Conservation (phyloP, 2,329 filamentous ascomycete species). For the Fusarium sp. region DNA sequence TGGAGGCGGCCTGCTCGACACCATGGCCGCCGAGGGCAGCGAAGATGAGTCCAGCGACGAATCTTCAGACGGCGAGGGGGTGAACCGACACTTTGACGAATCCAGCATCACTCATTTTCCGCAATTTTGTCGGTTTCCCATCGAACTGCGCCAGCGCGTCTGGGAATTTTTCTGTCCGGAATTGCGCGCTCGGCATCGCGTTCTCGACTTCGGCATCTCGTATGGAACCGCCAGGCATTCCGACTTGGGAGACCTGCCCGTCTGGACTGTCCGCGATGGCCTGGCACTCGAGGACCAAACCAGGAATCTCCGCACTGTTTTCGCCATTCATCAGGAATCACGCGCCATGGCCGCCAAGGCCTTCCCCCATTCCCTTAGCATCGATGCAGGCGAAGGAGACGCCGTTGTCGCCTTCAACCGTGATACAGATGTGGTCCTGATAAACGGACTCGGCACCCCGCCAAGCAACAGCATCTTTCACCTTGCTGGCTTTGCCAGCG, state of each 20-base stretch:
- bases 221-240: slow-evolving; percentile 26
- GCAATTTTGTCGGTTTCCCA: slow-evolving; percentile 49
- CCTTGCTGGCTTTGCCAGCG: slow-evolving; percentile 49
- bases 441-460: slow-evolving; percentile 34
- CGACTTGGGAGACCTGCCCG: background rate
- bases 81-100: background rate
- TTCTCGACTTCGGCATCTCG: slow-evolving; percentile 48
- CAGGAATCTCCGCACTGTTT: slow-evolving; percentile 47
- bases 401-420: slow-evolving; percentile 51
- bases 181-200: slow-evolving; percentile 44
- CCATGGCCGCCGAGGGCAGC: slow-evolving; percentile 45
- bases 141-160: slow-evolving; percentile 51
- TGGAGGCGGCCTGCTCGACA: slow-evolving; percentile 43
- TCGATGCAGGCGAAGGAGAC: slow-evolving; percentile 46
- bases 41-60: slow-evolving; percentile 40
- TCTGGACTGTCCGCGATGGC: slow-evolving; percentile 44
- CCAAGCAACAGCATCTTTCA: slow-evolving; percentile 30
- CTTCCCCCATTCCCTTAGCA: slow-evolving; percentile 53
- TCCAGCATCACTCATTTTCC: slow-evolving; percentile 35
- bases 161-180: slow-evolving; percentile 55
- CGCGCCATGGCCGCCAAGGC: slow-evolving; percentile 51
- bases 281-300: slow-evolving; percentile 50
- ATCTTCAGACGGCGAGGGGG: background rate
- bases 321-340: slow-evolving; percentile 56
- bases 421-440: slow-evolving; percentile 51